These are phyloP conservation scores for Penicillium roqueforti DNA, from an alignment of 495 filamentous ascomycete species.

Conservation along the genomic window DNA sequence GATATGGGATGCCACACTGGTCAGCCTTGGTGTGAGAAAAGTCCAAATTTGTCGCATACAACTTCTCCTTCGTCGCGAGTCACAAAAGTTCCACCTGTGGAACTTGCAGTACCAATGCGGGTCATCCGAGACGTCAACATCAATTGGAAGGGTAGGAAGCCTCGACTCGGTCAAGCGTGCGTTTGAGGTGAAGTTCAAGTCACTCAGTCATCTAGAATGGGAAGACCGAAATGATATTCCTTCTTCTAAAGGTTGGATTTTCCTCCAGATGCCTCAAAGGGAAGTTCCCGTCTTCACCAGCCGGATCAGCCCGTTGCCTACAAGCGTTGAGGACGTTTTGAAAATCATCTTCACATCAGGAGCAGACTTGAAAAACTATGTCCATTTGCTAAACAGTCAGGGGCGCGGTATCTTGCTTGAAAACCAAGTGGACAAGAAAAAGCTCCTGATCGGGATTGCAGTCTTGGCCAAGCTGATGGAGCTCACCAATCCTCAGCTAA, in stretches of 20 bases:
- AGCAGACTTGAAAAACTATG: not conserved
- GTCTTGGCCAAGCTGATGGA: not conserved
- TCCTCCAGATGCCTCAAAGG: not conserved
- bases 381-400: not conserved
- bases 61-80: conserved; percentile 1
- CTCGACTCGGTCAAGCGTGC: not conserved
- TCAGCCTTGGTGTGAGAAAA: not conserved
- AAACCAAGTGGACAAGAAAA: not conserved
- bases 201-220: conserved; percentile 7
- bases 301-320: not conserved
- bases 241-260: not conserved
- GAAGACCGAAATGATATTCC: conserved; percentile 1
- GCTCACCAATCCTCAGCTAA: not conserved
- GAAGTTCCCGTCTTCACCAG: not conserved
- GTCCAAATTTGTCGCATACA: conserved; percentile 3
- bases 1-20: conserved; percentile 12
- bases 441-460: not conserved
- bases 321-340: not conserved
- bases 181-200: conserved; percentile 9
- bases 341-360: not conserved
- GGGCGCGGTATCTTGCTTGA: not conserved
- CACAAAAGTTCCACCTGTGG: not conserved
- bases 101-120: not conserved
- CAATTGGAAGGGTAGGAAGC: not conserved
- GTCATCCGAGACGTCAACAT: not conserved